phyloP scores from a whole-genome alignment of 2,329 filamentous ascomycete species.

The Aureobasidium uvarum region DNA sequence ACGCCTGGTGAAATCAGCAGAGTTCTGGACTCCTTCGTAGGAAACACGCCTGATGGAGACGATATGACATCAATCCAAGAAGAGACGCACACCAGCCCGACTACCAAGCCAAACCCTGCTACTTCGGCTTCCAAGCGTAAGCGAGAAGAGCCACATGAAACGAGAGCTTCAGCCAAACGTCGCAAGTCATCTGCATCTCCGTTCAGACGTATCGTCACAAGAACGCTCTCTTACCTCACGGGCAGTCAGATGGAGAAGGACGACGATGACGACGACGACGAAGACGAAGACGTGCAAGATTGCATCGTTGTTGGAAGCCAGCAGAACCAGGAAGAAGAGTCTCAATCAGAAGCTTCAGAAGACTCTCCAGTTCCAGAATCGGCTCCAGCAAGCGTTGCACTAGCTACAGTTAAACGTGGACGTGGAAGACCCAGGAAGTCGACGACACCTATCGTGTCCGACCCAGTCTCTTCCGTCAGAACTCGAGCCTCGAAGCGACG shows the following conservation, averaged over 20 bases:
- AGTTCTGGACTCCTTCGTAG: constrained; percentile 41
- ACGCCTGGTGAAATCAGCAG: constrained; percentile 35
- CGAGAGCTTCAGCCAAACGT: constrained; percentile 29
- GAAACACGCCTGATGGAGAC: constrained; percentile 23
- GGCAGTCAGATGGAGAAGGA: constrained; percentile 18
- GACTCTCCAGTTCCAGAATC: not conserved
- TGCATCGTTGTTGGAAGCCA: constrained; percentile 43
- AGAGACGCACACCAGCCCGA: not conserved
- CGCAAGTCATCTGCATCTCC: constrained; percentile 34
- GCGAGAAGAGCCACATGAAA: not conserved
- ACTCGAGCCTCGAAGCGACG: constrained; percentile 34
- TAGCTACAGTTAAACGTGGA: constrained; percentile 31
- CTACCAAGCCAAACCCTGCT: not conserved
- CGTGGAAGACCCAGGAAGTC: constrained; percentile 35
- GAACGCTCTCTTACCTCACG: constrained; percentile 29
- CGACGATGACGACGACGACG: constrained; percentile 18
- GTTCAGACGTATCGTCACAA: constrained; percentile 31
- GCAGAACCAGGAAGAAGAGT: constrained; percentile 25
- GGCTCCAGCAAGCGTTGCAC: constrained; percentile 6
- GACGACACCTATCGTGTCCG: constrained; percentile 27
- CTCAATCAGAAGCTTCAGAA: constrained; percentile 3
- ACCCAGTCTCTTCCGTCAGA: constrained; percentile 17
- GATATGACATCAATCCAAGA: not conserved
- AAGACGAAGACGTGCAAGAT: constrained; percentile 40
- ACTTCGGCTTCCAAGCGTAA: constrained; percentile 4